Base-by-base conservation (phyloP, 1,284 basidiomycete genomes). In the Caloboletus firmus region DNA sequence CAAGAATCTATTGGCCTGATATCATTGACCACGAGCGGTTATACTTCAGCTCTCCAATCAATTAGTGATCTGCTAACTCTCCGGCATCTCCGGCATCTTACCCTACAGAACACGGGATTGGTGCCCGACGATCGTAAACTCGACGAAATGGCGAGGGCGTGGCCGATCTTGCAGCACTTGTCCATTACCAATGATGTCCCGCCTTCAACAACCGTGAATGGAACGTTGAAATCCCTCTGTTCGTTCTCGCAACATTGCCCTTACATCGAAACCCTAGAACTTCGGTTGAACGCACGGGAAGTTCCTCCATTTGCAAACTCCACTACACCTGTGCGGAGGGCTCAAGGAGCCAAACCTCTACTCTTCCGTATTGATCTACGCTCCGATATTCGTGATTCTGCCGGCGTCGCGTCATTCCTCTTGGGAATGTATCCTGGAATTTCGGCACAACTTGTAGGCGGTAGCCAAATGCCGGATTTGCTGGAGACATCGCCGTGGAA, bases 361-460 rank as follows among this genome's bases (percentile, higher is more conserved):
- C 5, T 39, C 7, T 54, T 62, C 17, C 37, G 37, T 17, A 53
- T 62, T 8, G 61, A 62, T 45, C 7, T 51, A 18, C 55, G 55
- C n/a, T 62, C 63, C 8, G 61, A 64, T 4, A 45, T 62, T 31
- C 63, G 63, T 28, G 62, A 66, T 35, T 59, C 61, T 5, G 22
- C 52, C 0, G 47, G 47, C 5, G 59, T 62, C 15, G 56, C 64
- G 5, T 40, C 53, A 1, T 64, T 66, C 41, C 56, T 64, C 26
- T 39, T 64, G 51, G 36, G 18, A 40, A 54, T 32, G 0, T 62
- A 22, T 51, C 59, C 55, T 0, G 59, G 56, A 8, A 36, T 66
- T 10, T 17, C 42, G 4, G 56, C 62, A 15, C n/a, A 46, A 7
- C 37, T 62, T 1, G 35, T 39, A 0, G 49, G 59, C 6, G 47